These are phyloP conservation scores for Pascua sp. DNA, from an alignment of 1,284 basidiomycete genomes.

Conservation along the genomic window DNA sequence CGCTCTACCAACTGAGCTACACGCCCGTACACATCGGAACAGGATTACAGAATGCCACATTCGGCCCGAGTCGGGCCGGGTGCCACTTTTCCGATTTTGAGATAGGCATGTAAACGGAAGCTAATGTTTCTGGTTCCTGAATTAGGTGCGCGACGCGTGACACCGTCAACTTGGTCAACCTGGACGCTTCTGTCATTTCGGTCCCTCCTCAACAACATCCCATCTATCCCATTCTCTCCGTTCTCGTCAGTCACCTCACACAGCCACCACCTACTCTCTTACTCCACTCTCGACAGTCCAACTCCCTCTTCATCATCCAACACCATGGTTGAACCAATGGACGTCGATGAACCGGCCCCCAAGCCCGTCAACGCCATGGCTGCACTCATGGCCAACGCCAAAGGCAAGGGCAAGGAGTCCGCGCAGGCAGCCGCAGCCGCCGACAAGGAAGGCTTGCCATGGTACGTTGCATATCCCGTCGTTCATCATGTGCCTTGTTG, in stretches of 20 bases:
- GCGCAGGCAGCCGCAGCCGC: conserved; percentile 25
- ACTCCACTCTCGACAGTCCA: not conserved
- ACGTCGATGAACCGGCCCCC: conserved; percentile 26
- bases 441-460: conserved; percentile 47
- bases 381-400: conserved; percentile 39
- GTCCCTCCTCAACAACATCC: not conserved
- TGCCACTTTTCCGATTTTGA: no score
- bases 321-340: conserved; percentile 26
- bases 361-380: conserved; percentile 40
- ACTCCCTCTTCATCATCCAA: not conserved
- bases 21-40: no score
- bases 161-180: no score
- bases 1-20: no score
- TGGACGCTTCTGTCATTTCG: no score
- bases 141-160: no score
- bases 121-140: no score
- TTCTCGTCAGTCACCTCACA: not conserved
- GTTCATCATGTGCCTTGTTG: not conserved
- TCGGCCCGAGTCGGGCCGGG: no score
- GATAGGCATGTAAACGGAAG: no score
- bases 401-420: conserved; percentile 45
- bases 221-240: not conserved
- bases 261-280: no score
- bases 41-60: no score
- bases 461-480: conserved; percentile 26